Base-by-base conservation (phyloP, 768 basidiomycete species). In the Myochromella boudieri region DNA sequence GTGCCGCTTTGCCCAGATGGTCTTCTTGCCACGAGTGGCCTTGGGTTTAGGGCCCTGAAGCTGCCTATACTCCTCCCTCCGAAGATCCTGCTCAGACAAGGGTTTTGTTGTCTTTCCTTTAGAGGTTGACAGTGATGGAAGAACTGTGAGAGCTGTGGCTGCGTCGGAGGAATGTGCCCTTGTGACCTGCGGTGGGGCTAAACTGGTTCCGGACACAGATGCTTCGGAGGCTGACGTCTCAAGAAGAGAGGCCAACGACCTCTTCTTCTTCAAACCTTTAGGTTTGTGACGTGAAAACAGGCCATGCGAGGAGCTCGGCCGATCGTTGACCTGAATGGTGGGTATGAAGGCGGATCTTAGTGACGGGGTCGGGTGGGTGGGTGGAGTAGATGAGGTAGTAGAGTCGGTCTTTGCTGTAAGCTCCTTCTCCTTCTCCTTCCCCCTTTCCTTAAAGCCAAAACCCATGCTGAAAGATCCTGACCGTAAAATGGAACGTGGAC, bases 401-500 rank as follows among this genome's bases (percentile, higher is more conserved):
- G 11, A 33, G 20, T 22, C 37, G 26, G 32, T 33, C 38, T 48
- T 46, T 8, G 31, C 44, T 4, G 37, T 31, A 20, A 37, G 40
- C 14, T 25, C 44, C n/a, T 48, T 49, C 31, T 58, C 55, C 49
- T 62, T 70, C 28, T 56, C 61, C 54, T 63, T 67, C 26, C 43
- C 49, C 50, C 57, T 60, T 17, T 64, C 64, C 44, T 60, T 69
- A 52, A 70, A 66, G 36, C 58, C 54, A 37, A 72, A 62, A 24
- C 68, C 67, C 69, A 75, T 70, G 61, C 51, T 66, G 33, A 64
- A 51, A n/a, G 68, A 67, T 6, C 62, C 54, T 33, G 68, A 55
- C 51, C 64, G 60, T 31, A 60, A 60, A 40, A 68, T 49, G 20
- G 55, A 60, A 26, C 51, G 59, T 21, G 51, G 53, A 39, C 48